phyloP scores from a whole-genome alignment of 1,139 yeast genomes.

The Blastobotrys proliferans region DNA sequence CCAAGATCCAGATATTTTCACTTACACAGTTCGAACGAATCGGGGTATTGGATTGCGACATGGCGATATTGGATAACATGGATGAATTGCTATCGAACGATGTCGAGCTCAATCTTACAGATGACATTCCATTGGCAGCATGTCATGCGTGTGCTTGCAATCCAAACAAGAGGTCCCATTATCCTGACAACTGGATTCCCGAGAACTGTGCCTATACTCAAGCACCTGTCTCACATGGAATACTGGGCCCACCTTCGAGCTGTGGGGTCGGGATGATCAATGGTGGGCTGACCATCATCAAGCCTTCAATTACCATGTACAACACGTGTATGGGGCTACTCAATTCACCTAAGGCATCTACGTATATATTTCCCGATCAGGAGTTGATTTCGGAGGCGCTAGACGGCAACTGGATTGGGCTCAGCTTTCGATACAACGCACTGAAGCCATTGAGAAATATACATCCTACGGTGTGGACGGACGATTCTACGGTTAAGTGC shows the following conservation, averaged over 20 bases:
- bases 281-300: constrained; percentile 50
- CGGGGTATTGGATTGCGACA: constrained; percentile 52
- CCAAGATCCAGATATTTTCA: constrained; percentile 51
- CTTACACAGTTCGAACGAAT: constrained; percentile 47
- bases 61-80: constrained; percentile 50
- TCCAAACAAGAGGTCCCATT: constrained; percentile 47
- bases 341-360: constrained; percentile 35
- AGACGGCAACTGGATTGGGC: constrained; percentile 44
- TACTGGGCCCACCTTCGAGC: constrained; percentile 41
- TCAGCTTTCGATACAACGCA: constrained; percentile 50
- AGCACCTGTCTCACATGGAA: constrained; percentile 26
- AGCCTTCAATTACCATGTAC: constrained; percentile 39
- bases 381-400: constrained; percentile 51
- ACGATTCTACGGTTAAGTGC: constrained; percentile 45
- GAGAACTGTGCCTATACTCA: constrained; percentile 49
- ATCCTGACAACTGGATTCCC: constrained; percentile 49
- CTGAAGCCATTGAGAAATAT: constrained; percentile 46
- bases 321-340: constrained; percentile 39
- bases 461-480: constrained; percentile 44
- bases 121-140: constrained; percentile 38
- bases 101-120: constrained; percentile 20
- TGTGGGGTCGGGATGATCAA: constrained; percentile 47
- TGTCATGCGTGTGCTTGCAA: constrained; percentile 58
- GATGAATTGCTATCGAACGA: constrained; percentile 50
- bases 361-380: constrained; percentile 54